Percentiles rank a stretch among this genome's conserved stretches.
Evolutionary conservation across 1,139 yeast species (phyloP).

Genomic region (Yamadazyma oceani): DNA sequence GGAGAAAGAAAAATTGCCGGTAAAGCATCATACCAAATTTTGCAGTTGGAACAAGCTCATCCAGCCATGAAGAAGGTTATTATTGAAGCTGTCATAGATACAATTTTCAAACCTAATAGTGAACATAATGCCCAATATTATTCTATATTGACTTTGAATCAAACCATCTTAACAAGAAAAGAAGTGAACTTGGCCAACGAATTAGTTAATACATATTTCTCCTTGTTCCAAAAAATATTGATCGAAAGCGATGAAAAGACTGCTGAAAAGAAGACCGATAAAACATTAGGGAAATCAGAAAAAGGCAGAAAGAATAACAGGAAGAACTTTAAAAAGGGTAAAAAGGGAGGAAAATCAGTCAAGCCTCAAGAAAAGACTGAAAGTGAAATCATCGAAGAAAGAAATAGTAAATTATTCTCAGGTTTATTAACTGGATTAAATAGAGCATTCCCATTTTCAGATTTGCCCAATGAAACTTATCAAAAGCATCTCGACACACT

Average conservation of each 20-base stretch:
- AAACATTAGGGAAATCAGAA: constrained; percentile 39
- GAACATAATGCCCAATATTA: constrained; percentile 90
- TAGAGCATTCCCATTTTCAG: constrained; percentile 93
- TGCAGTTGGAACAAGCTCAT: constrained; percentile 84
- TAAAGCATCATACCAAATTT: constrained; percentile 77
- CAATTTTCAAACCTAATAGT: constrained; percentile 69
- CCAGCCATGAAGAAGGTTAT: constrained; percentile 93
- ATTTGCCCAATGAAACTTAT: constrained; percentile 70
- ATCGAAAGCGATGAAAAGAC: constrained; percentile 57
- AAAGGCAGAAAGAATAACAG: constrained; percentile 56
- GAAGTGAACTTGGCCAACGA: constrained; percentile 80
- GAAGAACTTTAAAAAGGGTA: constrained; percentile 50
- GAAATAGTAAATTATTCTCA: constrained; percentile 79
- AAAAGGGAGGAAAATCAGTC: constrained; percentile 81
- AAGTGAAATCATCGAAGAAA: constrained; percentile 76
- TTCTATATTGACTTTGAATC: constrained; percentile 84
- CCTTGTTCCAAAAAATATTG: constrained; percentile 79
- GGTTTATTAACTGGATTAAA: constrained; percentile 94
- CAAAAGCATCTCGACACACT: constrained; percentile 79
- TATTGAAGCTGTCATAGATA: constrained; percentile 76
- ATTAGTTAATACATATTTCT: constrained; percentile 80
- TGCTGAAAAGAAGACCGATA: constrained; percentile 37
- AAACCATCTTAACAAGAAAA: constrained; percentile 78
- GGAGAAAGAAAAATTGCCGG: constrained; percentile 88
- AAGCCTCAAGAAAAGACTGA: constrained; percentile 65